Evolutionary conservation across 1,284 basidiomycete genomes (phyloP).

Genomic region (Fomes fomentarius): DNA sequence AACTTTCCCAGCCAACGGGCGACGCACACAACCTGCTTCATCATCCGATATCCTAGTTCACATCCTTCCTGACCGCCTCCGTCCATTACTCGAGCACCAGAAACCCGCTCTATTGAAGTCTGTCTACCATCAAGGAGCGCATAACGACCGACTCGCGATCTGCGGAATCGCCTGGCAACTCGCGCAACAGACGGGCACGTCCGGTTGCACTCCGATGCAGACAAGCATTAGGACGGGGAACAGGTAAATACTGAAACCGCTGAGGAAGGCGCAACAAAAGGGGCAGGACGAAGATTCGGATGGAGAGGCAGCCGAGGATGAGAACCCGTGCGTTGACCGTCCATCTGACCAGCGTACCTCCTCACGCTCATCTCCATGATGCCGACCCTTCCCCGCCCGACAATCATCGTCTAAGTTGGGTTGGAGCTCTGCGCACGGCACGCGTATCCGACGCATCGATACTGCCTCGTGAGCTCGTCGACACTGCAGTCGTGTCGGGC

Average conservation of each 20-base stretch:
- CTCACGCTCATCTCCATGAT: conserved; percentile 80
- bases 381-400: conserved; percentile 76
- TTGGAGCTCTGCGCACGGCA: conserved; percentile 92
- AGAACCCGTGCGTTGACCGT: conserved; percentile 44
- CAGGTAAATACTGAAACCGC: neutral
- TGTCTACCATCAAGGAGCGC: conserved; percentile 43
- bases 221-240: conserved; percentile 29
- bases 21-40: conserved; percentile 23
- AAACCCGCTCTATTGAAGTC: conserved; percentile 58
- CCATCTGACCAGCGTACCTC: conserved; percentile 64
- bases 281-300: conserved; percentile 37
- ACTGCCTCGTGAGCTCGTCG: conserved; percentile 90
- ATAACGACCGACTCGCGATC: conserved; percentile 86
- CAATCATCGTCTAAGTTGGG: conserved; percentile 84
- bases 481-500: conserved; percentile 73
- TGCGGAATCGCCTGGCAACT: conserved; percentile 90
- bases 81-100: conserved; percentile 51
- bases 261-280: neutral
- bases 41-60: conserved; percentile 25
- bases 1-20: conserved; percentile 32
- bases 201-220: conserved; percentile 42
- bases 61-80: conserved; percentile 42
- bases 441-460: conserved; percentile 85
- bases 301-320: conserved; percentile 22
- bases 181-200: conserved; percentile 64